Conservation (phyloP, 305 asterid genomes). For the Lippia alba region DNA sequence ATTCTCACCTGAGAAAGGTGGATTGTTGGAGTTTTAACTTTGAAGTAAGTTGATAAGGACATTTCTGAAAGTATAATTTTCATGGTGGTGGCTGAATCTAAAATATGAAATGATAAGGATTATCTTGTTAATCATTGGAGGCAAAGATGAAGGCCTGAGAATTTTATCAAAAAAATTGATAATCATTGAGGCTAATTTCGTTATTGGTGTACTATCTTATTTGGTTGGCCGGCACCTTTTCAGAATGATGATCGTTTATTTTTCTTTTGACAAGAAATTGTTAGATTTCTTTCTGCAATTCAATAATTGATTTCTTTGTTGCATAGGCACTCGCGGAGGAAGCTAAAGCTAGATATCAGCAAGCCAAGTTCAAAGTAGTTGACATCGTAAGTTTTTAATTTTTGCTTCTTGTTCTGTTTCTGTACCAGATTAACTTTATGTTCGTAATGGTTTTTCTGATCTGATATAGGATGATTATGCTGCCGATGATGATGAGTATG, state of each 20-base stretch:
- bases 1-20: constrained; percentile 17
- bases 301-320: constrained; percentile 30
- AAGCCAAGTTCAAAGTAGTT: constrained; percentile 70
- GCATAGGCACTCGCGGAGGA: constrained; percentile 93
- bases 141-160: not conserved
- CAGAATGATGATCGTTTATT: constrained; percentile 7
- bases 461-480: constrained; percentile 88
- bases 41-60: constrained; percentile 25
- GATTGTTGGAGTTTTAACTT: constrained; percentile 27
- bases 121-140: constrained; percentile 27
- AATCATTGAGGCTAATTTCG: constrained; percentile 30
- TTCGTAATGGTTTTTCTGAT: constrained; percentile 27
- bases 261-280: not conserved
- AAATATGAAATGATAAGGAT: constrained; percentile 17
- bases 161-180: constrained; percentile 18
- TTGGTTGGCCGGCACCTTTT: constrained; percentile 20
- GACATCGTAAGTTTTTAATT: constrained; percentile 66
- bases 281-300: not conserved
- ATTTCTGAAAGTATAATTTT: constrained; percentile 23
- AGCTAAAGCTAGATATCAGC: constrained; percentile 92
- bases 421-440: constrained; percentile 19
- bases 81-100: constrained; percentile 27
- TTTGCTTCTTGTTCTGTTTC: not conserved
- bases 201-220: constrained; percentile 10
- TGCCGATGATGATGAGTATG: constrained; percentile 88